Conservation (phyloP, 208 protist species). For the Wallacemonas sp. region DNA sequence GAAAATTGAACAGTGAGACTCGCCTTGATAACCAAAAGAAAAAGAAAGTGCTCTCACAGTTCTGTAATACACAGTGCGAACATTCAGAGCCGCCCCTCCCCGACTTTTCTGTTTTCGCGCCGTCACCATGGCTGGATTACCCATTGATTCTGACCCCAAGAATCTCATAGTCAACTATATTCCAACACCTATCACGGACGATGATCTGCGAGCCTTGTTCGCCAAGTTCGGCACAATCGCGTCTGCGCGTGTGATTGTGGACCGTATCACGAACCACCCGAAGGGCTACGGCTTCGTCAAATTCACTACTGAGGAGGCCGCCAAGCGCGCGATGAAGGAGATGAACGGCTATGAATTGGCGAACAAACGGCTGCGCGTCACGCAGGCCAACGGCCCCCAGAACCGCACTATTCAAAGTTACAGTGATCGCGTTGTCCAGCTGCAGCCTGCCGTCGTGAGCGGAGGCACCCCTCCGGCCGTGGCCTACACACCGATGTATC, state of each 20-base stretch:
- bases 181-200: conserved; percentile 56
- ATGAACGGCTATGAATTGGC: conserved; percentile 71
- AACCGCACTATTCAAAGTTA: conserved; percentile 22
- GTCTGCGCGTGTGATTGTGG: conserved; percentile 56
- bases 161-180: conserved; percentile 80
- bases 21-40: no score
- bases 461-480: not conserved
- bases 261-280: conserved; percentile 49
- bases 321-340: conserved; percentile 37
- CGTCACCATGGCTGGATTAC: conserved; percentile 6
- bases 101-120: not conserved
- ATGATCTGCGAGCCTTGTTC: conserved; percentile 43
- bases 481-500: conserved; percentile 1
- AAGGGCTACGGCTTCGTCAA: conserved; percentile 84
- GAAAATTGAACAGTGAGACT: no score
- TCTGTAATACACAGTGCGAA: no score
- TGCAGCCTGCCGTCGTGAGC: conserved; percentile 16
- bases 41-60: no score
- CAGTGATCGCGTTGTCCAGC: conserved; percentile 23
- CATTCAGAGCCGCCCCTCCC: not conserved
- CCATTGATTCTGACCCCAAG: conserved; percentile 32
- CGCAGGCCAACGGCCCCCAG: conserved; percentile 45
- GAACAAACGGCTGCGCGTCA: conserved; percentile 69
- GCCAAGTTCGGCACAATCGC: conserved; percentile 39
- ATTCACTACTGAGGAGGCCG: conserved; percentile 51